Conservation (phyloP, 2,329 filamentous ascomycete species). For the Fusarium poae region DNA sequence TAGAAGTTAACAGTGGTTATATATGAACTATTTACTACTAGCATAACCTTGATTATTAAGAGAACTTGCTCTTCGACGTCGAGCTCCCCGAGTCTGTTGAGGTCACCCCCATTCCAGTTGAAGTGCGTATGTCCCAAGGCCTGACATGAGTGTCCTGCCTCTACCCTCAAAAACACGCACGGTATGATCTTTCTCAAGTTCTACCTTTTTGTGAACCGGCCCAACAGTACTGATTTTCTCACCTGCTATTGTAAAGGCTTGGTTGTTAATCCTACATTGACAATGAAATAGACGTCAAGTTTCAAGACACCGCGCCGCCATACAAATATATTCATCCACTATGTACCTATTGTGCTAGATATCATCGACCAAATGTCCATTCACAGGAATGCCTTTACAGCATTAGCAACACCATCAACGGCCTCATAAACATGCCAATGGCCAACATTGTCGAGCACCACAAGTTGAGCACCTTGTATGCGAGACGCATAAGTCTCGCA, state of each 20-base stretch:
- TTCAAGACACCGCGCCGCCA: no score
- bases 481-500: constrained; percentile 1
- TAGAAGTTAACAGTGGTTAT: no score
- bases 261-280: no score
- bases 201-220: neutral
- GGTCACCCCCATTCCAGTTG: constrained; percentile 35
- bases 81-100: constrained; percentile 25
- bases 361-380: no score
- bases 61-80: constrained; percentile 35
- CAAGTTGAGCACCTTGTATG: neutral
- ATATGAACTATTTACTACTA: no score
- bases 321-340: no score
- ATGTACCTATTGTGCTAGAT: no score
- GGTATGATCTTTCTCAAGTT: neutral
- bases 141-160: constrained; percentile 34
- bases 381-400: no score
- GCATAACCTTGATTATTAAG: constrained; percentile 26
- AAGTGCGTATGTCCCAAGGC: constrained; percentile 31
- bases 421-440: constrained; percentile 14
- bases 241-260: neutral
- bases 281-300: no score
- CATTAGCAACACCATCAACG: neutral
- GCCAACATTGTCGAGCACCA: neutral
- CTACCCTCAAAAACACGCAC: constrained; percentile 24
- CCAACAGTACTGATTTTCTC: constrained; percentile 1